Percentiles rank a stretch among this genome's conserved stretches.
Conservation (phyloP, 2,329 filamentous ascomycete species). For the Phialophora tarda region DNA sequence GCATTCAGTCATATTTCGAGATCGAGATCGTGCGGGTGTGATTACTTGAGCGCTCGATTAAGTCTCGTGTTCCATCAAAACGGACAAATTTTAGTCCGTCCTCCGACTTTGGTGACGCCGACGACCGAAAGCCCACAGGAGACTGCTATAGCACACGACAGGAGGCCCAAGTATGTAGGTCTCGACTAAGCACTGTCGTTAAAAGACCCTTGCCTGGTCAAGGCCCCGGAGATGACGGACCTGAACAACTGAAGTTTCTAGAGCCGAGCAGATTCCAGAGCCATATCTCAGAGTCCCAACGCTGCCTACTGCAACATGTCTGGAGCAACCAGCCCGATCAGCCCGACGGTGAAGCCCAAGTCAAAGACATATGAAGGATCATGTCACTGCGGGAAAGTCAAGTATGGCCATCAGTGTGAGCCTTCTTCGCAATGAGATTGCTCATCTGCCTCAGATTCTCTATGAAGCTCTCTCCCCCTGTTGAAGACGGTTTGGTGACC, state of each 20-base stretch:
- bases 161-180: constrained; percentile 5
- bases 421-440: not conserved
- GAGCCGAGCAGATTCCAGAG: not conserved
- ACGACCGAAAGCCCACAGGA: constrained; percentile 11
- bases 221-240: not conserved
- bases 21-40: not conserved
- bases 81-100: constrained; percentile 24
- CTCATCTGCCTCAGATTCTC: constrained; percentile 33
- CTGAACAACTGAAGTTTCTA: not conserved
- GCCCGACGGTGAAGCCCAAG: constrained; percentile 35
- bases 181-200: not conserved
- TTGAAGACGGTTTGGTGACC: constrained; percentile 37
- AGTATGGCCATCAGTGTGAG: constrained; percentile 18
- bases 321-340: constrained; percentile 28
- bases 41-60: not conserved
- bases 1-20: not conserved
- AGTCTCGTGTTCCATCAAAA: not conserved
- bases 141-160: constrained; percentile 4
- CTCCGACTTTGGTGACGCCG: constrained; percentile 8
- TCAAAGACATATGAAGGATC: constrained; percentile 38
- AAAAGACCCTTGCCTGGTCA: not conserved
- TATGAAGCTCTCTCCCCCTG: constrained; percentile 39
- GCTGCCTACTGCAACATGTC: constrained; percentile 20
- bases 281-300: constrained; percentile 4
- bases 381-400: constrained; percentile 38